Evolutionary conservation across 75 land plant genomes (phyloP), one percentile per base, ranked within the genome.

Genomic region (Larix kaempferi): DNA sequence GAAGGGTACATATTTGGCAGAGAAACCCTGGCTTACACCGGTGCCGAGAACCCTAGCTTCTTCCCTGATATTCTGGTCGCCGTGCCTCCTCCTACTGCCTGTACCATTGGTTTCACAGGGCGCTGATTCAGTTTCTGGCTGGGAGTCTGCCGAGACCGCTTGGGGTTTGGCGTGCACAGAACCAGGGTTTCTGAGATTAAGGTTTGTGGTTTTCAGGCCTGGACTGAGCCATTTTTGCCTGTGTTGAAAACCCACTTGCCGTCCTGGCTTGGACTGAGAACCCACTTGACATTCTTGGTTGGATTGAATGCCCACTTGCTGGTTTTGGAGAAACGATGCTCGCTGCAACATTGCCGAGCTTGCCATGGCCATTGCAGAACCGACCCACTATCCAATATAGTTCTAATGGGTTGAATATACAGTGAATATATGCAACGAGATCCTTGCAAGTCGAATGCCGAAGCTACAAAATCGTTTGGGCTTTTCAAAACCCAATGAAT

Each of bases 1-100:
- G 80, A 95, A 95, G 58, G 98, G 98, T 55, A 93, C 98, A 84
- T 95, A 95, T 67, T 86, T 82, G 77, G 98, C 98, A 19, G 96
- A 91, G 81, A 91, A 91, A 17, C 78, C 78, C 29, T 81, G 78
- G 81, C 59, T 16, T 71, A 66, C 33, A 65, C 60, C 19, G 54
- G 78, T 8, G 54, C 58, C 25, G 71, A 72, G 27, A 52, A 52
- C 66, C 61, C 77, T 84, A 27, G 78, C 77, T 71, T 90, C 92
- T 22, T 90, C 86, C 69, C 90, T 85, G 86, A 90, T 90, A 86
- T 78, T 86, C 78, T 83, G 80, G 2, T 78, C 84, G 6, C 85
- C 79, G 1, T 79, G 78, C 74, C 86, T 69, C 16, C 22, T 19
- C 49, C 49, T 69, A n/a, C 17, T 21, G 49, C 21, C 17, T 41